Conservation (phyloP, 768 basidiomycete genomes). For the Podaxis pistillaris region DNA sequence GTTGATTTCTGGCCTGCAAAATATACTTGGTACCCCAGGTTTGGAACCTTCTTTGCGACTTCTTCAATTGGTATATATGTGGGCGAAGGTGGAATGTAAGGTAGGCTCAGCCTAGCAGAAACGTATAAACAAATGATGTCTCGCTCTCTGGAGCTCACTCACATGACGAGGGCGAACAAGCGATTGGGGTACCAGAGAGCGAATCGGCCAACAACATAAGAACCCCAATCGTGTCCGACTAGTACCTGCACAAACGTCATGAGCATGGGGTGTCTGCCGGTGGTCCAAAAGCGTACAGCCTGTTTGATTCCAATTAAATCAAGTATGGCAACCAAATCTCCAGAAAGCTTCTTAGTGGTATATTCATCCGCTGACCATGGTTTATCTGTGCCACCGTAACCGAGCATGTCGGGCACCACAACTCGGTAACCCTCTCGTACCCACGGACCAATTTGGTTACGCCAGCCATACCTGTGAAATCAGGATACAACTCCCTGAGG, state of each 20-base stretch:
- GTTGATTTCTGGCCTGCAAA: slow-evolving; percentile 55
- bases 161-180: slow-evolving; percentile 59
- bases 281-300: slow-evolving; percentile 43
- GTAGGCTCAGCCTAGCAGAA: slow-evolving; percentile 56
- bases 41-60: slow-evolving; percentile 49
- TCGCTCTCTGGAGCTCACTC: slow-evolving; percentile 22
- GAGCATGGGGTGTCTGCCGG: background rate
- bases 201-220: slow-evolving; percentile 60
- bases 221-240: slow-evolving; percentile 84
- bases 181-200: slow-evolving; percentile 72
- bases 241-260: slow-evolving; percentile 41
- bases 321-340: slow-evolving; percentile 65
- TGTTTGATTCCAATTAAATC: slow-evolving; percentile 50
- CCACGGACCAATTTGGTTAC: slow-evolving; percentile 73
- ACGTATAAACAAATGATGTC: slow-evolving; percentile 2
- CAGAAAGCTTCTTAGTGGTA: slow-evolving; percentile 54
- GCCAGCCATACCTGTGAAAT: slow-evolving; percentile 65
- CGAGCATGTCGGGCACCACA: slow-evolving; percentile 59
- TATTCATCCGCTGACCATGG: slow-evolving; percentile 55
- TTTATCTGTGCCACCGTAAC: slow-evolving; percentile 68
- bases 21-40: slow-evolving; percentile 68
- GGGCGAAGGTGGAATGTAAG: slow-evolving; percentile 59
- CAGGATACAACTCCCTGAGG: background rate
- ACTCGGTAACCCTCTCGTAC: slow-evolving; percentile 59
- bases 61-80: slow-evolving; percentile 50